Percentiles rank a stretch among this genome's conserved stretches.
phyloP scores from a whole-genome alignment of 164 flowering plant genomes.

The Cinnamomum micranthum region DNA sequence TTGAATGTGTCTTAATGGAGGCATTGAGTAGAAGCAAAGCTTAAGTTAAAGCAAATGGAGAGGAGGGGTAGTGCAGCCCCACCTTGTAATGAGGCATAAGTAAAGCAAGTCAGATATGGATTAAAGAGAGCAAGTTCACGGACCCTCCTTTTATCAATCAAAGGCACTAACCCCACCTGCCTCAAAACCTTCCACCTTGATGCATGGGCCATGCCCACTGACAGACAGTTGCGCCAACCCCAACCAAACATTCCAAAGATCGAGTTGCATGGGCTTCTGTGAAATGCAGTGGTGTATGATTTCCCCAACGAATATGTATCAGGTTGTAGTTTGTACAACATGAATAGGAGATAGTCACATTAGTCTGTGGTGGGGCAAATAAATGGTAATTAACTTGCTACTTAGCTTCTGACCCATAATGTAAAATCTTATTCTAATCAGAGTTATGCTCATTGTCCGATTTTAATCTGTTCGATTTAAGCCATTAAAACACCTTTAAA shows the following conservation, averaged over 20 bases:
- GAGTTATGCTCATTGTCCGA: no score
- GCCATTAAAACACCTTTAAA: no score
- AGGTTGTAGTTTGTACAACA: no score
- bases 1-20: neutral
- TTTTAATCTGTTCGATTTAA: no score
- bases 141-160: neutral
- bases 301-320: no score
- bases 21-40: constrained; percentile 10
- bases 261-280: neutral
- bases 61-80: neutral
- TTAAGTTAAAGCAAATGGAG: constrained; percentile 1
- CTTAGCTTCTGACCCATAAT: no score
- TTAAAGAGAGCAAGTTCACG: neutral
- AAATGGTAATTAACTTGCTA: no score
- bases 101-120: neutral
- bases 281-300: no score
- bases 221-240: neutral
- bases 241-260: neutral
- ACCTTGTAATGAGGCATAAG: neutral
- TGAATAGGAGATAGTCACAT: no score
- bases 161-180: neutral
- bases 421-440: no score
- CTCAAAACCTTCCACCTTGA: neutral
- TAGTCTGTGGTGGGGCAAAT: no score
- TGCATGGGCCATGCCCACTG: constrained; percentile 1